Evolutionary conservation across 495 filamentous ascomycete species (phyloP), one percentile per base, ranked within the genome.

Genomic region (Cercophora scortea): DNA sequence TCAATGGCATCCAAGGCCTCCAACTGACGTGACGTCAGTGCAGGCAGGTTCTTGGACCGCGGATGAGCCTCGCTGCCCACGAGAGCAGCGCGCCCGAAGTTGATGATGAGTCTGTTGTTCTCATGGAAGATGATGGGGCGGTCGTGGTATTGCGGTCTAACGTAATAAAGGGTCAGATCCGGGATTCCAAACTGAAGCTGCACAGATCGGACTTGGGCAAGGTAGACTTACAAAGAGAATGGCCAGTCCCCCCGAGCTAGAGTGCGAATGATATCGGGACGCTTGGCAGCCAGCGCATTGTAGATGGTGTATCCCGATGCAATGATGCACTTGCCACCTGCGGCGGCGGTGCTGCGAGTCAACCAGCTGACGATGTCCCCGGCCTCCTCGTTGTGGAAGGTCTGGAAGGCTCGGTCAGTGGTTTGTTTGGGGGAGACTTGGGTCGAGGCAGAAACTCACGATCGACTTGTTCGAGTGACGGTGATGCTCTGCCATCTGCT

Each of bases 301-400:
- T 87, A 86, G 47, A 86, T 66, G 4, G 72, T 74, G 62, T 78
- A 78, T 9, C 73, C 71, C 10, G 80, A 82, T n/a, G 83, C 73
- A 46, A 86, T 70, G 58, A 78, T 75, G 54, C 79, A 81, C 49
- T 77, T 76, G 54, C 82, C 83, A 47, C 83, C 83, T 13, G 71
- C 57, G 16, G 72, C 66, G 19, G 83, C 80, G 36, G 72, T 75
- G 58, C 69, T 72, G 32, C 79, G 74, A 3, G 76, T 77, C 45
- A 86, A 72, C 54, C 88, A 77, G 34, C 83, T 79, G 33, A 90
- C 67, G 32, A 90, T 77, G 61, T 90, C 87, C 35, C 74, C 72
- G 0, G 82, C 77, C 49, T 78, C 74, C 64, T 90, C 87, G 13
- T 84, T 90, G 59, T 90, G 88, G 59, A 90, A 90, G 33, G 82